Base-by-base conservation (phyloP, 164 flowering plant species). In the Sextonia rubra region DNA sequence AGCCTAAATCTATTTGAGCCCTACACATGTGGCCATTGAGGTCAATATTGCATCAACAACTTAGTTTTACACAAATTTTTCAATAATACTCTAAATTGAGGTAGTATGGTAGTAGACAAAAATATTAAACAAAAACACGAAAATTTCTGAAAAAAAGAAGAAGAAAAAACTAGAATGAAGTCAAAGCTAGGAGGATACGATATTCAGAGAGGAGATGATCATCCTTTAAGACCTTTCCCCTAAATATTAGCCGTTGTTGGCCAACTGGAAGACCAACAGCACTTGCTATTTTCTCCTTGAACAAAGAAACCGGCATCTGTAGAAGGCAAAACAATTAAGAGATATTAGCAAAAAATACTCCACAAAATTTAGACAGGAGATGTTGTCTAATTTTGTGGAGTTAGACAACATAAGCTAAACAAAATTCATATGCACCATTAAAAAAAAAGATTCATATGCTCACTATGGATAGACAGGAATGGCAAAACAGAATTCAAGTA, bases 151-250 rank as follows among this genome's bases (percentile, higher is more conserved):
- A n/a, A n/a, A n/a, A 12, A 3, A 23, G 65, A 62, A 15, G 24
- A 3, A 62, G 17, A 4, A 22, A 9, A 29, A 27, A 25, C 11
- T 61, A 61, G 0, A 26, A 32, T 56, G 22, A 37, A 49, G 17
- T 27, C 60, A 9, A 15, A 64, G 63, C 70, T 75, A 60, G 58
- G 14, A 85, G 97, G 99, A 96, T 96, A 96, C 99, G 88, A 62
- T 96, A 93, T 69, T 87, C 95, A 58, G 97, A 90, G 32, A 96
- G 92, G 37, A 70, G 84, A 62, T 90, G 92, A 64, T 92, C 88
- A 82, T 93, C 98, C 86, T 93, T 96, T 68, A 96, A 78, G 48
- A 93, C 98, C 84, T 85, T 96, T 74, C 99, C 99, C 82, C 98
- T 84, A 71, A 93, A 96, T 78, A 96, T 96, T 49, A 96, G 84